Evolutionary conservation across 306 rosid genomes (phyloP), one percentile per base, ranked within the genome.

Genomic region (Acacia crassicarpa): DNA sequence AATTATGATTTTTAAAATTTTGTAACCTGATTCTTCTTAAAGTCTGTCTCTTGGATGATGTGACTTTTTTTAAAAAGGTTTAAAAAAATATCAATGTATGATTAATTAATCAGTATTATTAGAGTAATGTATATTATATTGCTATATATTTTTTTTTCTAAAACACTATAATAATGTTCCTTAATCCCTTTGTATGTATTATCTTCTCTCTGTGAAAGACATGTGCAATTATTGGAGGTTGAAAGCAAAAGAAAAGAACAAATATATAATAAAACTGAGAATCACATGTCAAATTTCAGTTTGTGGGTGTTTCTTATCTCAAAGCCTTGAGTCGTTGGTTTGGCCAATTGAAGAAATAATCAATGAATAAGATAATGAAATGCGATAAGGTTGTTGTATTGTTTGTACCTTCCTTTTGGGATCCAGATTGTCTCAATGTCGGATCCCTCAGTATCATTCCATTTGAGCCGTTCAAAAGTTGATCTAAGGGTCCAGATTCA

Each of bases 281-380:
- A 72, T 80, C 85, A 84, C 83, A 67, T 76, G 82, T 48, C 2
- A 14, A 66, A 77, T 12, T 53, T 14, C 67, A 25, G 67, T 23
- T 23, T 58, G 22, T 58, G 33, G 45, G 72, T 77, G 67, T 44
- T 30, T 40, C 51, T 74, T 49, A 67, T 79, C 48, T 40, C 16
- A 32, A 4, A 35, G 53, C 15, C 1, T 11, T 4, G 19, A 75
- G 71, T 46, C 56, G 10, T 20, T 88, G 82, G n/a, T 13, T 74
- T 53, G 81, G 83, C 44, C 81, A 54, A 80, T 62, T 74, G 3
- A 16, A 72, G 82, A 53, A 84, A 35, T 35, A 25, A 84, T 58
- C 63, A 20, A 56, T 56, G 82, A 16, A 43, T 5, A 61, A 38
- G 79, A 82, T 84, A 65, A 79, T 83, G 85, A 78, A 2, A 10